Conservation (phyloP, 2,329 filamentous ascomycete species). For the Verticillium klebahnii region DNA sequence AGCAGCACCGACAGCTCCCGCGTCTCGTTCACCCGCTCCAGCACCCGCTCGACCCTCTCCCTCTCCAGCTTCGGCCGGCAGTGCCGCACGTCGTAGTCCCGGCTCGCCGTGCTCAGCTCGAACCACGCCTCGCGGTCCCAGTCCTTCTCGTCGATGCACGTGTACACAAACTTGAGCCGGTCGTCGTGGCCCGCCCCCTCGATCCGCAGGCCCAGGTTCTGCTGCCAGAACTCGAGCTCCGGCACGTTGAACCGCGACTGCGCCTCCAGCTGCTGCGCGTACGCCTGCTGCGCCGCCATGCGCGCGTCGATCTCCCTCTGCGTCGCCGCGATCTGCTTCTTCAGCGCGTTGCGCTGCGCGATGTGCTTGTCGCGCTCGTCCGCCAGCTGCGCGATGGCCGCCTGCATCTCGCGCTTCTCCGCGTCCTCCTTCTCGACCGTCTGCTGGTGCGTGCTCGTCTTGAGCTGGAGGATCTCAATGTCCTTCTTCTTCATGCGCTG, state of each 20-base stretch:
- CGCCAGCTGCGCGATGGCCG: conserved; percentile 53
- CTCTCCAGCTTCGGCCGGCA: conserved; percentile 77
- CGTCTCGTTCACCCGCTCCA: conserved; percentile 77
- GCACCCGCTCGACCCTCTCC: conserved; percentile 70
- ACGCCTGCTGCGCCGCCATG: conserved; percentile 66
- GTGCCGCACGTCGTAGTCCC: conserved; percentile 81
- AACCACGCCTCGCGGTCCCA: conserved; percentile 92
- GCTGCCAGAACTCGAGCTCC: conserved; percentile 94
- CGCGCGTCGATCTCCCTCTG: conserved; percentile 66
- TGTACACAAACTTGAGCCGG: conserved; percentile 84
- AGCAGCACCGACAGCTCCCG: conserved; percentile 67
- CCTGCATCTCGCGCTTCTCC: conserved; percentile 72
- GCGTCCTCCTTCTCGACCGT: conserved; percentile 71
- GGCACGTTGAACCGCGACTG: conserved; percentile 88
- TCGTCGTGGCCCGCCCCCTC: conserved; percentile 84
- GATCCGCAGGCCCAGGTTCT: conserved; percentile 81
- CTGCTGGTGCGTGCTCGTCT: conserved; percentile 66
- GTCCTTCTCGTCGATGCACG: conserved; percentile 78
- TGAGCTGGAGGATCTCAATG: conserved; percentile 75
- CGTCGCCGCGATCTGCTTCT: conserved; percentile 59
- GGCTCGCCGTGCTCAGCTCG: conserved; percentile 74
- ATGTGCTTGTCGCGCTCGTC: conserved; percentile 58
- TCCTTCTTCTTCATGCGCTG: conserved; percentile 84
- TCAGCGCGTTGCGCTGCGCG: conserved; percentile 50
- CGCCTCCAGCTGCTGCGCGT: conserved; percentile 70